Evolutionary conservation across 164 flowering plant species (phyloP).

Genomic region (Platanus orientalis): DNA sequence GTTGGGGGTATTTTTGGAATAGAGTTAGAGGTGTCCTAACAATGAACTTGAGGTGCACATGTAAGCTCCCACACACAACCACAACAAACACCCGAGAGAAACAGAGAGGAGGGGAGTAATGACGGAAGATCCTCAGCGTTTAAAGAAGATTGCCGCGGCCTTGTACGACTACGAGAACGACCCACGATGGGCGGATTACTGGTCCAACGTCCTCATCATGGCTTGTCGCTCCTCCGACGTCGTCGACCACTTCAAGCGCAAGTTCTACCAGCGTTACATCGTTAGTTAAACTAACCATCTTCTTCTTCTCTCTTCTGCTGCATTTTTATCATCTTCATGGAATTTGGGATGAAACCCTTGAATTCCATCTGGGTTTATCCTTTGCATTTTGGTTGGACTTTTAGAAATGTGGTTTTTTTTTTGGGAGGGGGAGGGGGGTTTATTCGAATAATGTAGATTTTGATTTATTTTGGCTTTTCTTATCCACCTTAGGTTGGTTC

Average conservation of each 20-base stretch:
- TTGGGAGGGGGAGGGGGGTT: too few species aligned
- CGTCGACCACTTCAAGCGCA: constrained; percentile 83
- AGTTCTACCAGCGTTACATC: constrained; percentile 91
- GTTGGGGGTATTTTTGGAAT: too few species aligned
- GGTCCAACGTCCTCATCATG: constrained; percentile 93
- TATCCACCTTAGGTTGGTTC: too few species aligned
- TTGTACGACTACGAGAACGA: constrained; percentile 92
- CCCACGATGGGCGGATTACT: constrained; percentile 87
- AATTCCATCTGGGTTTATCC: constrained; percentile 8
- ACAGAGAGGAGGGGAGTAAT: constrained; percentile 11
- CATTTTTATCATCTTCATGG: neutral
- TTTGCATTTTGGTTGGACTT: neutral
- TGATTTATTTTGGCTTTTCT: too few species aligned
- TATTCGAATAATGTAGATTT: too few species aligned
- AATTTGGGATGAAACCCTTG: neutral
- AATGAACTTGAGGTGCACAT: too few species aligned
- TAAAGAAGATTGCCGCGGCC: constrained; percentile 81
- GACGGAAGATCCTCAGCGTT: constrained; percentile 73
- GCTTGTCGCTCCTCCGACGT: constrained; percentile 84
- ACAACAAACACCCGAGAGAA: too few species aligned
- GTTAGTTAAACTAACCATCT: constrained; percentile 29
- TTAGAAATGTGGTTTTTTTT: neutral
- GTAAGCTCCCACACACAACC: too few species aligned
- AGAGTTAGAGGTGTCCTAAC: too few species aligned
- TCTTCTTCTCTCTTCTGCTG: neutral